phyloP scores from a whole-genome alignment of 2,329 filamentous ascomycete genomes.

The Penicillium oxalicum region DNA sequence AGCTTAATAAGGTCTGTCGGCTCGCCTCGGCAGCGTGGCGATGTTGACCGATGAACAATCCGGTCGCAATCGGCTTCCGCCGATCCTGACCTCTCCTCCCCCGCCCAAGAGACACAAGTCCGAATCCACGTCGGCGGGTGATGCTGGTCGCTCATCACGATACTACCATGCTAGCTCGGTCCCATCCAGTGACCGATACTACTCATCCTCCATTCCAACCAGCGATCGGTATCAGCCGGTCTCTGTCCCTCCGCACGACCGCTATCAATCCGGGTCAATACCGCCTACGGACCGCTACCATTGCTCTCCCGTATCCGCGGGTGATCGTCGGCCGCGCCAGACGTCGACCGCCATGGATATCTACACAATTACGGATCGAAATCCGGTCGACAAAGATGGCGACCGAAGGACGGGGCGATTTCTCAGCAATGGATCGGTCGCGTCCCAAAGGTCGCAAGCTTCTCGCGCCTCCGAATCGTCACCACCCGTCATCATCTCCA shows the following conservation, averaged over 20 bases:
- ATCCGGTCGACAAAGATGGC: conserved; percentile 17
- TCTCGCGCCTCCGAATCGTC: conserved; percentile 17
- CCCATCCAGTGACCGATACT: conserved; percentile 20
- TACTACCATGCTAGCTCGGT: conserved; percentile 24
- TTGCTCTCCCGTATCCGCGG: background rate
- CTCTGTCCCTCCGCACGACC: background rate
- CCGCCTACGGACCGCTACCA: background rate
- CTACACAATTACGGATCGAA: conserved; percentile 28
- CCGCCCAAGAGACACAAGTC: conserved; percentile 22
- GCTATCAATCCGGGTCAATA: background rate
- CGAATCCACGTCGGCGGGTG: conserved; percentile 17
- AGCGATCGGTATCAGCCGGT: conserved; percentile 13
- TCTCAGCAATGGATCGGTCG: conserved; percentile 28
- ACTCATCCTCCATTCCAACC: conserved; percentile 21
- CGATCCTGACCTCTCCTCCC: conserved; percentile 17
- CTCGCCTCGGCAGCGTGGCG: background rate
- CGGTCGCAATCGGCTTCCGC: conserved; percentile 12
- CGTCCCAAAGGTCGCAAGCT: conserved; percentile 16
- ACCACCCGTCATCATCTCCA: conserved; percentile 16
- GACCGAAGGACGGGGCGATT: conserved; percentile 19
- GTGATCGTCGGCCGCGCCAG: conserved; percentile 26
- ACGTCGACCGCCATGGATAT: conserved; percentile 35
- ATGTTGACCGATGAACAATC: conserved; percentile 11
- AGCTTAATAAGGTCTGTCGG: background rate
- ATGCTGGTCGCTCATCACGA: conserved; percentile 17